Base-by-base conservation (phyloP, 1,284 basidiomycete species). In the Ceratobasidium theobromae region DNA sequence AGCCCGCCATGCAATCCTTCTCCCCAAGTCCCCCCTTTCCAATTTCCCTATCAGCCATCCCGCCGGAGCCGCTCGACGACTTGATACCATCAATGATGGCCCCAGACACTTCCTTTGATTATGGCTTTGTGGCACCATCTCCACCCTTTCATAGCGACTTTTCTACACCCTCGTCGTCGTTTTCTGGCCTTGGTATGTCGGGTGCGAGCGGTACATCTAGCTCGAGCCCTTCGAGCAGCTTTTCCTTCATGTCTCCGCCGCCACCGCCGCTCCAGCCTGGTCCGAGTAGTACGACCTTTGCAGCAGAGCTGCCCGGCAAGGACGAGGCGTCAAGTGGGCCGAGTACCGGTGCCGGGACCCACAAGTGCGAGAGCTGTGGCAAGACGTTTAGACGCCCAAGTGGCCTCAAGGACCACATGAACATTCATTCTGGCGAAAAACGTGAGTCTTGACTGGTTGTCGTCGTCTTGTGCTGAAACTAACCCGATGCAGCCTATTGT, bases 361-460 rank as follows among this genome's bases (percentile, higher is more conserved):
- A 62, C 48, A 62, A 62, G 25, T 62, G 58, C 48, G 46, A 62
- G 16, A 48, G 46, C 4, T 62, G 58, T 28, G 58, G 58, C 32
- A 62, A 62, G 48, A 62, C 48, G 45, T 62, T 62, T 32, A 35
- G 58, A 16, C 46, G 58, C 28, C 58, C 58, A 12, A 62, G 58
- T 23, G 58, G 58, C 14, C 21, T 62, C 18, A 62, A 62, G 27
- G 58, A 62, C 27, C 58, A 62, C 16, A 62, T 49, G 58, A 62
- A 62, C 32, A 62, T 62, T 23, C 58, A 62, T 41, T 62, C 58
- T n/a, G 58, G 58, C 4, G 58, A 62, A 18, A 62, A 62, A 52
- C 58, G 58, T 62, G 38, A 8, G 58, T 49, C 12, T 16, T 52
- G 48, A 1, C 25, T 16, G 16, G 32, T 11, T 18, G 18, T 33